phyloP scores from a whole-genome alignment of 352 stramenopile species.

The Phytopythium ostracodes region DNA sequence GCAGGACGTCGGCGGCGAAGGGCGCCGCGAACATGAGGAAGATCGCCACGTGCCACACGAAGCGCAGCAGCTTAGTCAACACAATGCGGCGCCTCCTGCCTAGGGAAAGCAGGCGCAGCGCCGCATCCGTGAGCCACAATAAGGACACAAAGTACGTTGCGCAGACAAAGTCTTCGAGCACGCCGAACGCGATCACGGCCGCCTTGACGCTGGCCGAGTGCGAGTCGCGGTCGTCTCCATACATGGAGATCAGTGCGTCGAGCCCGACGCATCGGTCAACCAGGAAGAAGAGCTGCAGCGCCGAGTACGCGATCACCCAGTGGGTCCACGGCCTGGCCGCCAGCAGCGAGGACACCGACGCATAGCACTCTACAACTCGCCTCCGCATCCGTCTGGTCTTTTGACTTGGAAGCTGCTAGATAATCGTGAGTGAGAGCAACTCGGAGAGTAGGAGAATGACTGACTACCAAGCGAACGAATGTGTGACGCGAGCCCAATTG shows the following conservation, averaged over 20 bases:
- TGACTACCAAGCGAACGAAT: not conserved
- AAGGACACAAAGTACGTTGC: constrained; percentile 19
- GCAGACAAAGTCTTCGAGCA: constrained; percentile 26
- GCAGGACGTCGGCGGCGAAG: constrained; percentile 25
- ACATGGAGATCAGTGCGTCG: constrained; percentile 7
- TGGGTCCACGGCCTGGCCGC: constrained; percentile 9
- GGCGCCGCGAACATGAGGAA: constrained; percentile 19
- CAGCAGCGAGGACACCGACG: constrained; percentile 1
- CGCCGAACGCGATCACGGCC: constrained; percentile 12
- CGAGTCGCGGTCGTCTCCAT: constrained; percentile 2
- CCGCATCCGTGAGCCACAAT: constrained; percentile 21
- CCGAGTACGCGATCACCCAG: constrained; percentile 7
- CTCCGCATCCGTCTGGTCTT: not conserved
- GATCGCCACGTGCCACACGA: constrained; percentile 8
- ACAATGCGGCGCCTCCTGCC: not conserved
- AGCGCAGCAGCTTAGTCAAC: not conserved
- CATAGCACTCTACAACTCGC: not conserved
- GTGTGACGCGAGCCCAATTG: not conserved
- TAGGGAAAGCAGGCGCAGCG: constrained; percentile 2
- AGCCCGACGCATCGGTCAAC: constrained; percentile 10
- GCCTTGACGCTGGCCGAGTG: constrained; percentile 9
- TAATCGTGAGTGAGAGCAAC: not conserved
- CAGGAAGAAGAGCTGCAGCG: constrained; percentile 14
- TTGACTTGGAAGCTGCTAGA: too few species aligned
- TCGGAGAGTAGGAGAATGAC: not conserved